Evolutionary conservation across 805 yeast genomes (phyloP).

Genomic region (Suhomyces kilbournensis): DNA sequence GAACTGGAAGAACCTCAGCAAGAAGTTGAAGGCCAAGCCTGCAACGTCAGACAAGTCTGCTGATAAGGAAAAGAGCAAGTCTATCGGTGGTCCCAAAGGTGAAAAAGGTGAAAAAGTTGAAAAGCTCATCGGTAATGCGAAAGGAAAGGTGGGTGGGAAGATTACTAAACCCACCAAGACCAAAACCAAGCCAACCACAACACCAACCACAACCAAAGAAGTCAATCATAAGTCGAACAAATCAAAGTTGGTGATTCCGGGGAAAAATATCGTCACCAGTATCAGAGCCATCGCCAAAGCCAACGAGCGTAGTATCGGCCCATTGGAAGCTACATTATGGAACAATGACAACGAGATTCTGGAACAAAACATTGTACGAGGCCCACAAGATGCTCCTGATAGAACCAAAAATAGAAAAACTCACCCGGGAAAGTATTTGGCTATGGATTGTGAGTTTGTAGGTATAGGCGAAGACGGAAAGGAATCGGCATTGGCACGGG

Average conservation of each 20-base stretch:
- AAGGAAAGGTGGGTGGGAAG: not conserved
- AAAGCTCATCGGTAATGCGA: not conserved
- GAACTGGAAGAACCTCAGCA: constrained; percentile 21
- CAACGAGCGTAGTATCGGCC: not conserved
- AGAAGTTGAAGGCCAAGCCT: constrained; percentile 6
- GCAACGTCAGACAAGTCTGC: not conserved
- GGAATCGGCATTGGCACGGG: constrained; percentile 76
- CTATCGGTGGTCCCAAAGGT: no score
- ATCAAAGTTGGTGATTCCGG: not conserved
- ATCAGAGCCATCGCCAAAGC: not conserved
- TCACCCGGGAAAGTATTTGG: constrained; percentile 67
- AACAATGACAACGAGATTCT: not conserved
- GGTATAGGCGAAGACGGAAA: constrained; percentile 78
- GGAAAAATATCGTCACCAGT: not conserved
- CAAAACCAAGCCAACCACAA: not conserved
- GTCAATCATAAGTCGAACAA: not conserved
- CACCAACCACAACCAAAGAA: not conserved
- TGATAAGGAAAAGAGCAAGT: not conserved
- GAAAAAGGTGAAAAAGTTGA: not conserved
- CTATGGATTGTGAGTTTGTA: constrained; percentile 93
- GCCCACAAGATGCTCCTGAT: not conserved
- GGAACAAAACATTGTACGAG: not conserved
- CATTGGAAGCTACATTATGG: constrained; percentile 2
- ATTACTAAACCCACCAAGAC: not conserved
- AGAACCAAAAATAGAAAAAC: constrained; percentile 25